Percentiles rank a stretch among this genome's conserved stretches.
Evolutionary conservation across 192 early-diverging fungal genomes (phyloP).

Genomic region (Oehlia diaphana): DNA sequence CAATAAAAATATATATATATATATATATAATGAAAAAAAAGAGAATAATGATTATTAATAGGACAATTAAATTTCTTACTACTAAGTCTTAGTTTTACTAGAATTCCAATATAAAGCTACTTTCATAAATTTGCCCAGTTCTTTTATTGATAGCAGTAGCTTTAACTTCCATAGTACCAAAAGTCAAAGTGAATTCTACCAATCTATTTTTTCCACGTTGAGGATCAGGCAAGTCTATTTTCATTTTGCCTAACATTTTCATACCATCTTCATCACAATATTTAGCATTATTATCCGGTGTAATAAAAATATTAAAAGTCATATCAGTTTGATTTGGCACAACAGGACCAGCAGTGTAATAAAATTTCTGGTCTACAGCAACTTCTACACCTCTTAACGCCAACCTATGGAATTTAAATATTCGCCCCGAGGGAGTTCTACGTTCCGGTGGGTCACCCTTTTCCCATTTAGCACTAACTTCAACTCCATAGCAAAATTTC

Average conservation of each 20-base stretch:
- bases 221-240: conserved; percentile 27
- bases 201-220: conserved; percentile 26
- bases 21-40: background rate
- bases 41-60: too few relatives aligned
- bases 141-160: conserved; percentile 19
- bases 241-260: conserved; percentile 26
- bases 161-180: conserved; percentile 31
- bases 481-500: conserved; percentile 20
- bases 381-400: conserved; percentile 24
- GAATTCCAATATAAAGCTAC: conserved; percentile 20
- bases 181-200: conserved; percentile 26
- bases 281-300: conserved; percentile 12
- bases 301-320: conserved; percentile 27
- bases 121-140: conserved; percentile 28
- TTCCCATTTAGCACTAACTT: conserved; percentile 22
- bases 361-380: conserved; percentile 27
- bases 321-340: conserved; percentile 22
- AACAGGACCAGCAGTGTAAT: conserved; percentile 12
- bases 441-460: conserved; percentile 22
- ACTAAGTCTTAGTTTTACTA: background rate
- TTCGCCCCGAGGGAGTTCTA: background rate
- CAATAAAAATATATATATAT: background rate
- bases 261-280: conserved; percentile 33
- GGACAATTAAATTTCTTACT: too few relatives aligned
- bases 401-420: conserved; percentile 22